Base-by-base conservation (phyloP, 306 rosid genomes). In the Quercus ilex region DNA sequence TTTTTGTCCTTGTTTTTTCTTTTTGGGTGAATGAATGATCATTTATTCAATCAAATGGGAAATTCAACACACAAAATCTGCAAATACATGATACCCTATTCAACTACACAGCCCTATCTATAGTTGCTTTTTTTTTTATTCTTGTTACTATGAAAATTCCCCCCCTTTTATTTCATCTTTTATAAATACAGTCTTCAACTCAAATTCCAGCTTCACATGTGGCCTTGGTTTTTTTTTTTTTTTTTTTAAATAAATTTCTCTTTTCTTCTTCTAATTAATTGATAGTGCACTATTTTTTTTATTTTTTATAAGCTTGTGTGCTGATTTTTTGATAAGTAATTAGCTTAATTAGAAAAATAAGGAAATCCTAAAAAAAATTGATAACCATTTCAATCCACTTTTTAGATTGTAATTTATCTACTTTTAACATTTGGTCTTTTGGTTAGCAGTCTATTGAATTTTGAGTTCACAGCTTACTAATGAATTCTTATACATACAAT, bases 1-100 rank as follows among this genome's bases (percentile, higher is more conserved):
- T 35, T 55, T 72, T 12, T 25, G 15, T 67, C 79, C 21, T 79
- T 46, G 33, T 20, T 56, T 74, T 63, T 71, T 21, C 69, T 70
- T 23, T 11, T 46, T 46, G 53, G 46, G 46, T 38, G 11, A 38
- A 38, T 49, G 53, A 49, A 49, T 49, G 12, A 1, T 0, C 13
- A 49, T 49, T 12, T 12, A 49, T 49, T 49, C 17, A 49, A 49
- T 49, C 53, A 49, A 49, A 12, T 12, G 13, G 15, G 53, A 49
- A 38, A 38, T 38, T 13, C 53, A 49, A 49, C 53, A 12, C 53
- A 49, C 53, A 49, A 38, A 38, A 38, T 38, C 11, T 38, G 46
- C 11, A 38, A 49, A 10, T 49, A 49, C 53, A 49, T 12, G 53
- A 10, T 49, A 3, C 52, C 14, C 52, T 43, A 14, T 43, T 43